A percentile compares a stretch with the other conserved stretches of the same genome.
These are phyloP conservation scores for Sporodiniella umbellata DNA, from an alignment of 371 early-diverging fungal genomes.

Conservation along the genomic window DNA sequence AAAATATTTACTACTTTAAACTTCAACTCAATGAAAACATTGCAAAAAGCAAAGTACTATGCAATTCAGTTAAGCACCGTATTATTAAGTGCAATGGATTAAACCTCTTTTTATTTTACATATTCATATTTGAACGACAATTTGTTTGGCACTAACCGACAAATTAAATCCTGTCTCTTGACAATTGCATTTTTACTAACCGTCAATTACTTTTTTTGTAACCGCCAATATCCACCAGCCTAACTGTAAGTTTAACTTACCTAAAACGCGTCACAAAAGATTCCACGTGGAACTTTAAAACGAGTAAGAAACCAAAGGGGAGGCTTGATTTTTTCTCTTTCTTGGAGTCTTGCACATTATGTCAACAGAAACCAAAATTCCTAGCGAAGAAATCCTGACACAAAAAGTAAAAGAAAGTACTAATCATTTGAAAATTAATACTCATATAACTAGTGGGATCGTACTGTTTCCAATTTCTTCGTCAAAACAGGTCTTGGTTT, in stretches of 20 bases:
- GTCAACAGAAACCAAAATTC: conserved; percentile 44
- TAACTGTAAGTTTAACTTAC: no score
- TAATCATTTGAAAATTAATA: background rate
- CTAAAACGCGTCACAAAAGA: background rate
- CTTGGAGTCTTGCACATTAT: conserved; percentile 17
- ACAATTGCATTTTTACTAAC: background rate
- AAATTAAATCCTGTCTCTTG: background rate
- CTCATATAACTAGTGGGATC: conserved; percentile 71
- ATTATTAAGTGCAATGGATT: background rate
- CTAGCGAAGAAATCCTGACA: conserved; percentile 55
- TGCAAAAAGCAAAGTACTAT: background rate
- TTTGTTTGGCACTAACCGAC: no score
- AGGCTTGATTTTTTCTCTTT: background rate
- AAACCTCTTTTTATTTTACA: background rate
- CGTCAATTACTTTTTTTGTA: background rate
- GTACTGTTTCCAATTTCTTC: conserved; percentile 80
- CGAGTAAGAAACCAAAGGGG: background rate
- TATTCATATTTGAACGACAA: background rate
- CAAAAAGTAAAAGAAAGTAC: conserved; percentile 37
- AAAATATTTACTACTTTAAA: background rate
- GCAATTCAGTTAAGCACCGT: background rate
- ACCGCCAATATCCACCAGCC: background rate
- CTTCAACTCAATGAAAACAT: background rate
- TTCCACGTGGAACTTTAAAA: background rate
- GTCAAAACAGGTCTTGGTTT: conserved; percentile 87